Base-by-base conservation (phyloP, 2,329 filamentous ascomycete species). In the Bipolaris bicolor region DNA sequence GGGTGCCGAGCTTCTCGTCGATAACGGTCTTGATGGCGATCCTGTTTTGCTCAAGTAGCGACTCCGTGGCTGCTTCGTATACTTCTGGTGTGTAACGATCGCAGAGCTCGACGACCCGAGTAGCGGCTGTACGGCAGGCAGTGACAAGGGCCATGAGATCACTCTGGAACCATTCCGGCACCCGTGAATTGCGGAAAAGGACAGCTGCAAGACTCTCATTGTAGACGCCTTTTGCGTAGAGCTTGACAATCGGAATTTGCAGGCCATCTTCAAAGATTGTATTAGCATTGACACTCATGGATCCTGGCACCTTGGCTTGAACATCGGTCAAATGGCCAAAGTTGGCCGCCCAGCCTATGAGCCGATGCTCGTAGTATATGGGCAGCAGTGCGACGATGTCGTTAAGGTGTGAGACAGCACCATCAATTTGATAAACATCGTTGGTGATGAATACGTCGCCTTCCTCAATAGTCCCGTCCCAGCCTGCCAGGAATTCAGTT, bases 371-470 rank as follows among this genome's bases (percentile, higher is more conserved):
- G 50, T 79, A 73, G 61, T 80, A 80, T 34, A 83, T 82, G 2
- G 81, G 81, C 1, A 83, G 64, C 1, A 83, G 62, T 1, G 82
- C 76, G n/a, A 83, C 80, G 5, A 82, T 77, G 55, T 82, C 80
- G 68, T 82, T 82, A 4, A 82, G 66, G 62, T 83, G 81, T 5
- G 78, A 82, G 29, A 83, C 79, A 5, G 81, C 81, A 7, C 81
- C 81, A 24, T 79, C 73, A 0, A 81, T 77, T 47, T 80, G 77
- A 58, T 82, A 83, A 3, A 79, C 78, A 47, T 83, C 81, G 53
- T 83, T 83, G 16, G 81, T 83, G 36, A 83, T 76, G 54, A 83
- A 83, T 1, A 83, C 67, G 49, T 83, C 81, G 0, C 80, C 81
- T 52, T 82, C 80, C 46, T 82, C 78, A 43, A 83, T 76, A 0